Conservation (phyloP, 768 basidiomycete genomes). For the Lactarius akahatsu region DNA sequence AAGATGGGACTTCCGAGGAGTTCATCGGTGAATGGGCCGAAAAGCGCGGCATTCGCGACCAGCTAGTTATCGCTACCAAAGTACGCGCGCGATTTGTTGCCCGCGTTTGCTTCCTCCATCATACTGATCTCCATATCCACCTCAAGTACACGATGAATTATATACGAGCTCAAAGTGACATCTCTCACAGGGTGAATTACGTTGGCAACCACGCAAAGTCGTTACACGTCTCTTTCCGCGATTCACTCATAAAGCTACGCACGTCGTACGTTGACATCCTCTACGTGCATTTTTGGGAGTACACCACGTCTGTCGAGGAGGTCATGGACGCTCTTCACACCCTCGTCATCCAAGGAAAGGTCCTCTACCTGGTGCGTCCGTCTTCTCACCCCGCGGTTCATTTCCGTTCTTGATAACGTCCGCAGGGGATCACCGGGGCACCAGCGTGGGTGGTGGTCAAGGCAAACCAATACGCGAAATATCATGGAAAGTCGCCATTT, state of each 20-base stretch:
- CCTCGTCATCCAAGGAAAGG: conserved; percentile 42
- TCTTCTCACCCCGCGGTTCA: neutral
- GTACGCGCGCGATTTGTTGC: neutral
- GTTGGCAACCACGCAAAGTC: conserved; percentile 43
- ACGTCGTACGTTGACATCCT: conserved; percentile 58
- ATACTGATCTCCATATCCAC: neutral
- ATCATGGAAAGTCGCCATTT: conserved; percentile 43
- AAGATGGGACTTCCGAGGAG: conserved; percentile 35
- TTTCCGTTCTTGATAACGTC: neutral
- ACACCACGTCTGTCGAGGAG: conserved; percentile 42
- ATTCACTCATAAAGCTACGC: conserved; percentile 48
- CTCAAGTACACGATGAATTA: conserved; percentile 34
- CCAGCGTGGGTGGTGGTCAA: conserved; percentile 42
- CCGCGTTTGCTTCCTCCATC: neutral
- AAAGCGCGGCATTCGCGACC: conserved; percentile 38
- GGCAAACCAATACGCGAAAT: conserved; percentile 41
- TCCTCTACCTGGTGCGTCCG: conserved; percentile 40
- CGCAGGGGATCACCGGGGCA: conserved; percentile 29
- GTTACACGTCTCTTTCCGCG: conserved; percentile 37
- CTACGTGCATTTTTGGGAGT: conserved; percentile 55
- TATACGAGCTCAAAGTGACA: conserved; percentile 25
- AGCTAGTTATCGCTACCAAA: conserved; percentile 39
- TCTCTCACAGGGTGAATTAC: conserved; percentile 42
- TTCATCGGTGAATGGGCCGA: conserved; percentile 47
- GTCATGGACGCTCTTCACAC: conserved; percentile 43